Evolutionary conservation across 2,329 filamentous ascomycete species (phyloP).

Genomic region (Plectosphaerella plurivora): DNA sequence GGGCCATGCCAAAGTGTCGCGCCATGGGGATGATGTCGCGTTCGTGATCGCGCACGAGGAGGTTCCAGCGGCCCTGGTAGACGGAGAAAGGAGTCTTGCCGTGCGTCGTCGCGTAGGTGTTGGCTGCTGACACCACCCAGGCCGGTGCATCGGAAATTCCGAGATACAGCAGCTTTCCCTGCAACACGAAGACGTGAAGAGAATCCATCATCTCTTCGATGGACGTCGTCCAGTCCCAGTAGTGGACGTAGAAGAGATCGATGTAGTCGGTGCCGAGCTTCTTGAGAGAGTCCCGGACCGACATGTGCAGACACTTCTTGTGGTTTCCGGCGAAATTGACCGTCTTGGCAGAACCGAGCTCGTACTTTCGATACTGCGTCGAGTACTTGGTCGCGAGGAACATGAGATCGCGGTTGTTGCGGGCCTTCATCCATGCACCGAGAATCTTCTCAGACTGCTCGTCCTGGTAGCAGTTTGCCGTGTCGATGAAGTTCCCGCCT

Average conservation of each 20-base stretch:
- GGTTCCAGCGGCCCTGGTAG: slow-evolving; percentile 35
- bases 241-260: slow-evolving; percentile 40
- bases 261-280: slow-evolving; percentile 42
- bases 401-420: slow-evolving; percentile 47
- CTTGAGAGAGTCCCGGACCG: slow-evolving; percentile 34
- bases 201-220: slow-evolving; percentile 38
- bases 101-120: slow-evolving; percentile 28
- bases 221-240: slow-evolving; percentile 36
- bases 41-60: slow-evolving; percentile 28
- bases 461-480: slow-evolving; percentile 52
- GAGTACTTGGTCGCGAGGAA: slow-evolving; percentile 56
- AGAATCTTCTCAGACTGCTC: slow-evolving; percentile 54
- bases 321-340: slow-evolving; percentile 40
- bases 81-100: slow-evolving; percentile 30
- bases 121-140: slow-evolving; percentile 32
- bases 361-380: slow-evolving; percentile 35
- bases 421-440: slow-evolving; percentile 50
- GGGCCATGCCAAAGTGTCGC: slow-evolving; percentile 39
- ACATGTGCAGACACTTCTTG: slow-evolving; percentile 33
- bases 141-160: slow-evolving; percentile 34
- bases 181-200: slow-evolving; percentile 33
- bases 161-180: slow-evolving; percentile 36
- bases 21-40: slow-evolving; percentile 38
- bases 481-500: slow-evolving; percentile 68
- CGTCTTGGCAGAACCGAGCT: slow-evolving; percentile 28